Base-by-base conservation (phyloP, 148 eudicot genomes). In the Arbutus unedo region DNA sequence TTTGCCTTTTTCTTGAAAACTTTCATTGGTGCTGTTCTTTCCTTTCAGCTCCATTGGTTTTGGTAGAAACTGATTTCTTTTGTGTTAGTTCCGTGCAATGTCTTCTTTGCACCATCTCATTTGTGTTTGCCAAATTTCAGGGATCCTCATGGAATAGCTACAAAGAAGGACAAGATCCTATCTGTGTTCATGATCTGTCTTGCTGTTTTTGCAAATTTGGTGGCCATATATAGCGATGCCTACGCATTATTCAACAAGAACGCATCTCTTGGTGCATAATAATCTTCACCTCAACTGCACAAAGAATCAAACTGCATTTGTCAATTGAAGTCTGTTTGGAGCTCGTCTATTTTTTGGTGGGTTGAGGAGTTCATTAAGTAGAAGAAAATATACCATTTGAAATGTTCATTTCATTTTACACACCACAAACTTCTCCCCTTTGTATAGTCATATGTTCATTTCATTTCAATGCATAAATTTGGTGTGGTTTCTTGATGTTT, bases 201-300 rank as follows among this genome's bases (percentile, higher is more conserved):
- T 25, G 96, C 96, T 59, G 92, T 88, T 25, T 89, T 94, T 84
- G 85, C 98, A n/a, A 92, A 91, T 60, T 45, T 78, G 78, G 87
- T 94, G 74, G 98, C 98, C 10, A 87, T 94, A 71, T 94, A 91
- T 55, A 91, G 95, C 49, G 93, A 94, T 81, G 95, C 94, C 5
- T 88, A 84, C 51, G 86, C 93, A 4, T 82, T 93, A 43, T 60
- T 93, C 87, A 90, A 87, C 86, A 92, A 80, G 86, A 90, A 81
- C 55, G 43, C 80, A 0, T 81, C 87, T 6, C 80, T 88, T 43
- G 10, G 51, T 2, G 25, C 48, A 8, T 72, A 19, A 8, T 72
- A 19, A 70, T 70, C 21, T 70, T 41, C 23, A 4, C 43, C 71
- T 19, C 66, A n/a, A 9, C 23, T 7, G 66, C 43, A 3, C 25